Conservation (phyloP, 2,329 filamentous ascomycete species). For the Diaporthe caulivora region DNA sequence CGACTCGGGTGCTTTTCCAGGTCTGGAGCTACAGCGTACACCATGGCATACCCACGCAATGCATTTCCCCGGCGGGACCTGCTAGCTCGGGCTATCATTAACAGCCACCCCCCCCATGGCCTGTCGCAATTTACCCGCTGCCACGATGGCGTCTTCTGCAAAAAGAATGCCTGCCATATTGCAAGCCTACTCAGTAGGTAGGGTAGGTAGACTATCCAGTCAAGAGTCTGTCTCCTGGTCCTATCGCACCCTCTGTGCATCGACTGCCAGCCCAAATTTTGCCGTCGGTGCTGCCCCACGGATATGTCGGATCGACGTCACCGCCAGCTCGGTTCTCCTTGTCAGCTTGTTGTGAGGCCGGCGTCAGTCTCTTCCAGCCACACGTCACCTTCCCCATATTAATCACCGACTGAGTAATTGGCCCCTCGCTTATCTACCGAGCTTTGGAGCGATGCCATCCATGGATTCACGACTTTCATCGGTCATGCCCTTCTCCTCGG, state of each 20-base stretch:
- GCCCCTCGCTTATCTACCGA: slow-evolving; percentile 24
- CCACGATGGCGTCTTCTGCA: slow-evolving; percentile 3
- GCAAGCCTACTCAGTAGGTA: not conserved
- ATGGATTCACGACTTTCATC: not conserved
- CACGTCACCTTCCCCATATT: slow-evolving; percentile 25
- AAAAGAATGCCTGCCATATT: not conserved
- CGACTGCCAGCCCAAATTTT: not conserved
- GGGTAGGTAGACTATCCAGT: too few species aligned
- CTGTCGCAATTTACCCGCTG: slow-evolving; percentile 21
- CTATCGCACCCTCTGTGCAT: not conserved
- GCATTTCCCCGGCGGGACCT: slow-evolving; percentile 22
- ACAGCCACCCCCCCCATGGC: not conserved
- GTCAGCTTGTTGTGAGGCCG: not conserved
- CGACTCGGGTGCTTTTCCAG: slow-evolving; percentile 13
- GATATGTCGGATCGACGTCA: slow-evolving; percentile 32
- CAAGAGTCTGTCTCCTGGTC: too few species aligned
- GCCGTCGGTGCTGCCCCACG: slow-evolving; percentile 15
- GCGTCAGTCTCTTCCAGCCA: slow-evolving; percentile 11
- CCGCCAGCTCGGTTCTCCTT: slow-evolving; percentile 18
- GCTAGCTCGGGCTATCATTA: slow-evolving; percentile 29
- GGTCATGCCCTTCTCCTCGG: too few species aligned
- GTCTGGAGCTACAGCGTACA: not conserved
- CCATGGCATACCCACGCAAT: not conserved
- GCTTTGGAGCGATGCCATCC: slow-evolving; percentile 26
- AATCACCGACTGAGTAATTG: slow-evolving; percentile 17